phyloP scores from a whole-genome alignment of 2,329 filamentous ascomycete genomes.

The Elsinoe batatas region DNA sequence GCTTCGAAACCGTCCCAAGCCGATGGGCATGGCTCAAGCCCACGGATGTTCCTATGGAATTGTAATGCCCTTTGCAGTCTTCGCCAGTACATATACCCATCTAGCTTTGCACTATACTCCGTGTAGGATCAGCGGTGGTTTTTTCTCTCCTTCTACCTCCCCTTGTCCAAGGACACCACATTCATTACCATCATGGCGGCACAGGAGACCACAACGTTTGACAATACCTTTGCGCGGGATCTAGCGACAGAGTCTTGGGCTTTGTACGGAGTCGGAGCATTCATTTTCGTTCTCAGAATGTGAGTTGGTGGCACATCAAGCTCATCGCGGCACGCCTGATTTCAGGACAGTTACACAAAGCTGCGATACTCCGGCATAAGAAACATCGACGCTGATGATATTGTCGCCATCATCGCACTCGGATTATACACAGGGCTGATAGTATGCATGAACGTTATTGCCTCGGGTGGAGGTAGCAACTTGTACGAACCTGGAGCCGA shows the following conservation, averaged over 20 bases:
- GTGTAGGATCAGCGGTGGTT: slow-evolving; percentile 2
- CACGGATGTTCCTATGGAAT: slow-evolving; percentile 6
- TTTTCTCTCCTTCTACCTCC: not conserved
- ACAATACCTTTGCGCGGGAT: slow-evolving; percentile 8
- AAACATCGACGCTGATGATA: slow-evolving; percentile 16
- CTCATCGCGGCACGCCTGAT: not conserved
- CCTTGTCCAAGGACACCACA: not conserved
- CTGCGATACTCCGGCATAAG: slow-evolving; percentile 12
- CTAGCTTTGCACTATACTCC: not conserved
- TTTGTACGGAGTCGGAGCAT: slow-evolving; percentile 16
- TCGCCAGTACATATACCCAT: slow-evolving; percentile 6
- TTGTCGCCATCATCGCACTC: slow-evolving; percentile 17
- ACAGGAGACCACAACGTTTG: slow-evolving; percentile 12
- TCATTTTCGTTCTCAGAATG: slow-evolving; percentile 16
- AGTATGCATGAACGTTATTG: slow-evolving; percentile 33
- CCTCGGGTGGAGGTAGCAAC: slow-evolving; percentile 35
- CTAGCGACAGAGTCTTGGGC: slow-evolving; percentile 18
- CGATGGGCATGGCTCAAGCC: slow-evolving; percentile 4
- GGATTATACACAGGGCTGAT: slow-evolving; percentile 33
- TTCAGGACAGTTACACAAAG: slow-evolving; percentile 14
- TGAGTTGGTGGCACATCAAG: slow-evolving; percentile 7
- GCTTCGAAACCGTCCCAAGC: not conserved
- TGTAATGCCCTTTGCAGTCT: not conserved
- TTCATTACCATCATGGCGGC: slow-evolving; percentile 9
- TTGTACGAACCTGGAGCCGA: slow-evolving; percentile 32